phyloP scores from a whole-genome alignment of 2,329 filamentous ascomycete species.

The Fusarium mangiferae region DNA sequence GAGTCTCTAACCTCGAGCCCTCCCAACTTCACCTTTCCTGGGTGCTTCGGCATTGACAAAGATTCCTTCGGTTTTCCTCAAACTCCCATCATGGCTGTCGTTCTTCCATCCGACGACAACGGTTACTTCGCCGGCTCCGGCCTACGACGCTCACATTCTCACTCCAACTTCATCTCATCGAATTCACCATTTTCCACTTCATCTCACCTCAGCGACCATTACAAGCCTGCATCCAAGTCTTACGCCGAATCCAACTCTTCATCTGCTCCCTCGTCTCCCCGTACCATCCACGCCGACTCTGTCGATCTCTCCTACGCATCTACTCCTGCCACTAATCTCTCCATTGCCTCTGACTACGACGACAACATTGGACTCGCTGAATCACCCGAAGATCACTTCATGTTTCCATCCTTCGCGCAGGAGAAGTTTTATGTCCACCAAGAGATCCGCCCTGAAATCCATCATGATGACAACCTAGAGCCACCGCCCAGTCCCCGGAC shows the following conservation, averaged over 20 bases:
- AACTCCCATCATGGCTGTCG: conserved; percentile 62
- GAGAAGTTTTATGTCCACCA: conserved; percentile 56
- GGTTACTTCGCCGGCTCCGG: conserved; percentile 65
- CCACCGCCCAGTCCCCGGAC: conserved; percentile 61
- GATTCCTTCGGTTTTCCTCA: conserved; percentile 32
- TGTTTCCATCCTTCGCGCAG: conserved; percentile 58
- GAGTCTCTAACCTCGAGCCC: conserved; percentile 35
- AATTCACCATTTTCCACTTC: conserved; percentile 57
- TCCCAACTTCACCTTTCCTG: conserved; percentile 21
- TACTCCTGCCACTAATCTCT: conserved; percentile 72
- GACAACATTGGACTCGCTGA: conserved; percentile 57
- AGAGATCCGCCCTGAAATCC: conserved; percentile 37
- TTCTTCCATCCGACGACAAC: conserved; percentile 66
- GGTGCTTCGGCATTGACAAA: conserved; percentile 41
- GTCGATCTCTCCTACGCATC: conserved; percentile 69
- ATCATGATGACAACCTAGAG: conserved; percentile 56
- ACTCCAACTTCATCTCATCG: conserved; percentile 63
- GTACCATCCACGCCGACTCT: conserved; percentile 61
- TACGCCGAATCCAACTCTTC: conserved; percentile 61
- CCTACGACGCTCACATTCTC: conserved; percentile 69
- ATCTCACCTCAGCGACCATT: conserved; percentile 60
- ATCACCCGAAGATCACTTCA: conserved; percentile 58
- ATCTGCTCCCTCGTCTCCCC: conserved; percentile 67
- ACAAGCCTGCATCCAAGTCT: conserved; percentile 54
- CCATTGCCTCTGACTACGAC: conserved; percentile 68